phyloP scores from a whole-genome alignment of 169 alveolate species.

The Plasmodium inui region DNA sequence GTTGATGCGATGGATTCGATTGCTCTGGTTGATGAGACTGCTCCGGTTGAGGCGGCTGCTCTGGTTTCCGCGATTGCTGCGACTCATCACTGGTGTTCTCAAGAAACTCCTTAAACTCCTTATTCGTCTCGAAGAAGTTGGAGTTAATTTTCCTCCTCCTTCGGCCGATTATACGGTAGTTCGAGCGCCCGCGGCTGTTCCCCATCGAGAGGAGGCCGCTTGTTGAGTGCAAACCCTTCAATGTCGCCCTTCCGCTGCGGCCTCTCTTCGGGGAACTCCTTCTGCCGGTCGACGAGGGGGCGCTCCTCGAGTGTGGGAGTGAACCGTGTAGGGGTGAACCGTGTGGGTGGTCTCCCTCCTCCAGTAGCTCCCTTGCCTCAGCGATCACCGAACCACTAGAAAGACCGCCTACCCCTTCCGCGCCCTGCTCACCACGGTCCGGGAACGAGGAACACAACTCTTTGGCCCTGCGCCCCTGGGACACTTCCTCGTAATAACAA shows the following conservation, averaged over 20 bases:
- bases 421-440: neutral
- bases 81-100: neutral
- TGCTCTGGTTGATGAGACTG: neutral
- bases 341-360: neutral
- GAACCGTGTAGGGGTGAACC: neutral
- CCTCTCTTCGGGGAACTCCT: neutral
- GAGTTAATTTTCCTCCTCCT: constrained; percentile 12
- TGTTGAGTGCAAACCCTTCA: neutral
- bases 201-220: neutral
- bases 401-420: neutral
- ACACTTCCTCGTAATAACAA: neutral
- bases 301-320: neutral
- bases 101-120: constrained; percentile 19
- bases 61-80: neutral
- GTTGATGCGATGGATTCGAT: neutral
- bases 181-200: neutral
- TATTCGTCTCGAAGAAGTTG: neutral
- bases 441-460: neutral
- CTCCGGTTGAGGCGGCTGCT: too few species aligned
- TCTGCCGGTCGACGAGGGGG: neutral
- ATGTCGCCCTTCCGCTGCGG: neutral
- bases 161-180: neutral
- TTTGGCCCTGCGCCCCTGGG: neutral
- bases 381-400: neutral
- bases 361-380: neutral